Base-by-base conservation (phyloP, 2,329 filamentous ascomycete species). In the Colletotrichum godetiae region DNA sequence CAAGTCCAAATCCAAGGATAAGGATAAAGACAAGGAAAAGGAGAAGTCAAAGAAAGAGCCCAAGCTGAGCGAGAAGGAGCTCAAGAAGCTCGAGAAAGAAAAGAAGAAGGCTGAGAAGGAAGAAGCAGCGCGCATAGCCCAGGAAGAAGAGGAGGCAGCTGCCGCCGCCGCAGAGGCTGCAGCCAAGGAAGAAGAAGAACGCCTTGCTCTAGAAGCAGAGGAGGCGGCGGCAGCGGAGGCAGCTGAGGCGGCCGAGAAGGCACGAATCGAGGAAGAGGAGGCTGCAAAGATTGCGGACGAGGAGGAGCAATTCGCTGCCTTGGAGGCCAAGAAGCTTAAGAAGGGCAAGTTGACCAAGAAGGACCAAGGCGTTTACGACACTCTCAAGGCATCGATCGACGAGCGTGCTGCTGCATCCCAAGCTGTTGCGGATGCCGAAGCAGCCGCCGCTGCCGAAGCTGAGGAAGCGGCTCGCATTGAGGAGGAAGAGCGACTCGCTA, bases 11-110 rank as follows among this genome's bases (percentile, higher is more conserved):
- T 81, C 82, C 53, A 86, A 86, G 75, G 81, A 84, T 52, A 85
- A 84, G 19, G 42, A 49, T n/a, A 49, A 49, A 24, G 83, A 84
- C 42, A 84, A 83, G 75, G 79, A 84, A 55, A 83, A 82, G 60
- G 83, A 86, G 71, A 87, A 83, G 75, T 81, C 82, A 57, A 80
- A 84, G 42, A 83, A 86, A 73, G 82, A 84, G 66, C 81, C 82
- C 10, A 88, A 86, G 78, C 80, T 88, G 55, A 85, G 79, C 78
- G 86, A 87, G 76, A 88, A 86, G 73, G 87, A 89, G 76, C 83
- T 86, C 22, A 85, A 86, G 76, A 87, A 87, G 77, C 85, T 87
- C 27, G 86, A 88, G 65, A 86, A 86, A 77, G 82, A 86, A 75
- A 86, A 84, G 78, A 83, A 82, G 35, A 85, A 85, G 77, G 80